phyloP scores from a whole-genome alignment of 2,329 filamentous ascomycete species.

The Colletotrichum incanum region DNA sequence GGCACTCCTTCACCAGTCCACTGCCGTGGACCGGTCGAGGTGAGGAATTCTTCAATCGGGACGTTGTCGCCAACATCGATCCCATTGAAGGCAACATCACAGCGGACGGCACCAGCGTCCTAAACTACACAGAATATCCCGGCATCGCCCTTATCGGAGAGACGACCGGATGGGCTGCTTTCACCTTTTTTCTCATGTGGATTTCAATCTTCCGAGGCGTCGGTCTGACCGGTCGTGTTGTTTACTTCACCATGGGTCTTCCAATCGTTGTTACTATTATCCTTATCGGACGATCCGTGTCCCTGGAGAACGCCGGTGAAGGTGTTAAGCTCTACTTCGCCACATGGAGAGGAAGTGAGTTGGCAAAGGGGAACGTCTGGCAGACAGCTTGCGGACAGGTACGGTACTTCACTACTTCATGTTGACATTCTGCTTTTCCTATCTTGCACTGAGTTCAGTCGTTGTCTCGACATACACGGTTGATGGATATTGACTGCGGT shows the following conservation, averaged over 20 bases:
- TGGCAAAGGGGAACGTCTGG: conserved; percentile 68
- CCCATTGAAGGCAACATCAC: conserved; percentile 58
- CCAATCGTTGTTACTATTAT: conserved; percentile 71
- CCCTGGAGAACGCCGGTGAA: conserved; percentile 67
- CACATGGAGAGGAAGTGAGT: conserved; percentile 64
- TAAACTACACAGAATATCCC: conserved; percentile 62
- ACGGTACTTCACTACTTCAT: no score
- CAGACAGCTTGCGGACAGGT: conserved; percentile 71
- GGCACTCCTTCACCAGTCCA: conserved; percentile 68
- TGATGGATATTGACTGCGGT: not conserved
- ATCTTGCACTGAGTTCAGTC: not conserved
- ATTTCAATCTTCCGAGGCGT: conserved; percentile 73
- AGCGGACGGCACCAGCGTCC: conserved; percentile 48
- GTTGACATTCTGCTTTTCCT: not conserved
- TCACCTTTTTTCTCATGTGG: conserved; percentile 74
- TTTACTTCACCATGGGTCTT: conserved; percentile 75
- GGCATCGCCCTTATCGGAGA: conserved; percentile 65
- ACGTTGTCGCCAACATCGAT: conserved; percentile 65
- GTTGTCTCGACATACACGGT: no score
- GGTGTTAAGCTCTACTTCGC: conserved; percentile 65
- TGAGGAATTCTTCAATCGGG: conserved; percentile 66
- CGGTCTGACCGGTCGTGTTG: conserved; percentile 70
- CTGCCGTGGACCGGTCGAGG: conserved; percentile 68
- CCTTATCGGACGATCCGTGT: conserved; percentile 67
- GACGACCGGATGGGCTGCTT: conserved; percentile 70